Conservation (phyloP, 1,284 basidiomycete genomes). For the Sanghuangporus weigelae region DNA sequence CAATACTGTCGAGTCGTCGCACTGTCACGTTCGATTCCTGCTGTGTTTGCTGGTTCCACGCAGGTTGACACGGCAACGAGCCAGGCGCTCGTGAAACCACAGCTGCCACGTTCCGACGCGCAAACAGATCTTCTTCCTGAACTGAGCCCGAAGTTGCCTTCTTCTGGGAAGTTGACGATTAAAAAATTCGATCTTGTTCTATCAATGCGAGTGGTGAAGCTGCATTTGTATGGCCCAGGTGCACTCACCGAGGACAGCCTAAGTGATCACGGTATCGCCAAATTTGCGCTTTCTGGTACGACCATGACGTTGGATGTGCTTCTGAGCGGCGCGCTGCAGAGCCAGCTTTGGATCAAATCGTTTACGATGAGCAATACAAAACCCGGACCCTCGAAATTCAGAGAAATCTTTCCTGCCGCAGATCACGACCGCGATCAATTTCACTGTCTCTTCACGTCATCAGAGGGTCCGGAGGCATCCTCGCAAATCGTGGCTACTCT, state of each 20-base stretch:
- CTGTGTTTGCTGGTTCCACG: conserved; percentile 35
- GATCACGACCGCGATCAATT: conserved; percentile 90
- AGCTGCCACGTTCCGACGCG: neutral
- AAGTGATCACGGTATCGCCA: conserved; percentile 78
- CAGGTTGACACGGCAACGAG: neutral
- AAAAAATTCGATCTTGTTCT: conserved; percentile 77
- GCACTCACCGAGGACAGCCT: conserved; percentile 60
- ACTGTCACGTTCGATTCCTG: conserved; percentile 72
- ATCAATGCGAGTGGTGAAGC: conserved; percentile 67
- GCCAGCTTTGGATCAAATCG: conserved; percentile 84
- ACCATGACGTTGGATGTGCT: conserved; percentile 81
- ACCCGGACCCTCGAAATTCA: conserved; percentile 79
- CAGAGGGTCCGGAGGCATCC: conserved; percentile 52
- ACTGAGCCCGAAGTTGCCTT: conserved; percentile 31
- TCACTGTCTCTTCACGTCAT: conserved; percentile 86
- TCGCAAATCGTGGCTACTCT: conserved; percentile 82
- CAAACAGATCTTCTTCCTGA: conserved; percentile 55
- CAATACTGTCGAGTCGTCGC: conserved; percentile 81
- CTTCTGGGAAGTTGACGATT: conserved; percentile 38
- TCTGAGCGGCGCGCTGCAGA: conserved; percentile 80
- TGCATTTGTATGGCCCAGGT: conserved; percentile 85
- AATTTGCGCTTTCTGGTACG: conserved; percentile 81
- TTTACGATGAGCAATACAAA: conserved; percentile 91
- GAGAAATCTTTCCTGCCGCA: conserved; percentile 93
- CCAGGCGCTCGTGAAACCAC: neutral